Evolutionary conservation across 371 early-diverging fungal genomes (phyloP).

Genomic region (Mortierella sp.): DNA sequence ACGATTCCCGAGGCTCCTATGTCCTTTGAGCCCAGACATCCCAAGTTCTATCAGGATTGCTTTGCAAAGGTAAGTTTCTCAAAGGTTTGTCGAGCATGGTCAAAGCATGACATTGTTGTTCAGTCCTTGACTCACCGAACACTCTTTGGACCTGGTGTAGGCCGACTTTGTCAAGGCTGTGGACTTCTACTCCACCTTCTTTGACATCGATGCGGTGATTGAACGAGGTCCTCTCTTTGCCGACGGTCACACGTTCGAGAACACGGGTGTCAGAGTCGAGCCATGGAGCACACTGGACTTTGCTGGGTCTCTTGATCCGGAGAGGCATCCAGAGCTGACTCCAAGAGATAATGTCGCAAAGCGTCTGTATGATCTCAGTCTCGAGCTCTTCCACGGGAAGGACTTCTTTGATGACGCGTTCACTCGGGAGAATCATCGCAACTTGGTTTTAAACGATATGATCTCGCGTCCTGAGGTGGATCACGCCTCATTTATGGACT

Average conservation of each 20-base stretch:
- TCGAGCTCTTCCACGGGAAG: slow-evolving; percentile 42
- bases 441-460: slow-evolving; percentile 46
- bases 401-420: slow-evolving; percentile 42
- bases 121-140: no score
- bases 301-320: slow-evolving; percentile 36
- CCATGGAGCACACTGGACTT: slow-evolving; percentile 48
- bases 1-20: slow-evolving; percentile 22
- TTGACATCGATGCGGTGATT: slow-evolving; percentile 26
- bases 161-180: slow-evolving; percentile 42
- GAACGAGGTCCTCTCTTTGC: slow-evolving; percentile 5
- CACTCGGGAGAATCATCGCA: slow-evolving; percentile 29
- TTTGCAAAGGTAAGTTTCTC: slow-evolving; percentile 37
- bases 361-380: slow-evolving; percentile 34
- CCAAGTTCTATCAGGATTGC: slow-evolving; percentile 38
- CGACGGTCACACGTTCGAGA: slow-evolving; percentile 4
- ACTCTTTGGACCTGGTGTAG: slow-evolving; percentile 1
- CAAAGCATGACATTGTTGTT: background rate
- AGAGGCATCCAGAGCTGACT: slow-evolving; percentile 25
- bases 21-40: slow-evolving; percentile 50
- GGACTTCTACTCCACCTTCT: slow-evolving; percentile 42
- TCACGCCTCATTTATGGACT: slow-evolving; percentile 32
- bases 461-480: slow-evolving; percentile 48
- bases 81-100: background rate
- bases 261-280: slow-evolving; percentile 16
- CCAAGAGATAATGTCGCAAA: slow-evolving; percentile 36